Evolutionary conservation across 805 yeast genomes (phyloP).

Genomic region (Cyberlindnera mrakii): DNA sequence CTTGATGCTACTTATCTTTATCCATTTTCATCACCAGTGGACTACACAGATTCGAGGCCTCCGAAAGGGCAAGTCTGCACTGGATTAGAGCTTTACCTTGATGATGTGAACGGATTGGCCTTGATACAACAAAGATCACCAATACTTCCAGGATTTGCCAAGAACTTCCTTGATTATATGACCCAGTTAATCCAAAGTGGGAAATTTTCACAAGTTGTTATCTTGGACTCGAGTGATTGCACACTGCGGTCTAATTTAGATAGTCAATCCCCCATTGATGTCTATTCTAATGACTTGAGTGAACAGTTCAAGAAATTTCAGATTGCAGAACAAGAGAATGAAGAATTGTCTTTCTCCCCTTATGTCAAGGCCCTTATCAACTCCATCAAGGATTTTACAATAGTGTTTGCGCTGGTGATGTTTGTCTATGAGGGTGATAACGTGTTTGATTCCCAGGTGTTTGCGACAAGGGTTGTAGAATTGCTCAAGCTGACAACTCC

Average conservation of each 20-base stretch:
- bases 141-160: constrained; percentile 56
- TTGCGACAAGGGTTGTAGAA: constrained; percentile 36
- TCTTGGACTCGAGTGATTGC: constrained; percentile 71
- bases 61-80: constrained; percentile 36
- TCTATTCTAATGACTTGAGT: constrained; percentile 13
- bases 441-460: constrained; percentile 54
- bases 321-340: constrained; percentile 5
- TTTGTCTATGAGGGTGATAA: constrained; percentile 92
- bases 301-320: constrained; percentile 16
- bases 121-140: constrained; percentile 85
- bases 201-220: constrained; percentile 39
- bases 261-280: constrained; percentile 7
- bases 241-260: constrained; percentile 30
- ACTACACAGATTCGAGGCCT: constrained; percentile 27
- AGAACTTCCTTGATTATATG: constrained; percentile 45
- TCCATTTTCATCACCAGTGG: constrained; percentile 83
- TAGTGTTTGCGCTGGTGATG: constrained; percentile 39
- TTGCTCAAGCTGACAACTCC: constrained; percentile 21
- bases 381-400: constrained; percentile 7
- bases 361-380: constrained; percentile 11
- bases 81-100: constrained; percentile 59
- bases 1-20: constrained; percentile 59
- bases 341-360: constrained; percentile 6
- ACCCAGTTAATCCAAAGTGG: constrained; percentile 41
- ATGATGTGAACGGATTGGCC: constrained; percentile 35